A percentile compares a stretch with the other conserved stretches of the same genome.
These are phyloP conservation scores for Clonostachys sp. DNA, from an alignment of 2,329 filamentous ascomycete genomes.

Conservation along the genomic window DNA sequence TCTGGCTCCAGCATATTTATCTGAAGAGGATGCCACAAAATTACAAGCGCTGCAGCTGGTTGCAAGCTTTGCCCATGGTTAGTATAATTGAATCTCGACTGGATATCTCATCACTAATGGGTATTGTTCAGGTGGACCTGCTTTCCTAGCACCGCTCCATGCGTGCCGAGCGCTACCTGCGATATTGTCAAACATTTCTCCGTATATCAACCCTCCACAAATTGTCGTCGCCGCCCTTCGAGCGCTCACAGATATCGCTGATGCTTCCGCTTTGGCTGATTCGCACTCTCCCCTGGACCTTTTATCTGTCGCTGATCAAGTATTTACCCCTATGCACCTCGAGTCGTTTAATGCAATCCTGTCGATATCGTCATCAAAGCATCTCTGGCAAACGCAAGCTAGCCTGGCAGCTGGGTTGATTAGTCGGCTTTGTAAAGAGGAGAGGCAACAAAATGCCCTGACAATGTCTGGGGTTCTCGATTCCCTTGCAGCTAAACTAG, in stretches of 20 bases:
- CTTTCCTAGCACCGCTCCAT: conserved; percentile 72
- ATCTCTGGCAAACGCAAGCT: conserved; percentile 57
- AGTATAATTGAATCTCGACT: conserved; percentile 1
- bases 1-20: conserved; percentile 20
- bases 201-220: conserved; percentile 56
- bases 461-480: conserved; percentile 73
- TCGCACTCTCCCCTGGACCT: conserved; percentile 41
- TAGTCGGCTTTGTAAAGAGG: conserved; percentile 58
- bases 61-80: conserved; percentile 80
- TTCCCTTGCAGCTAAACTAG: conserved; percentile 69
- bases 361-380: conserved; percentile 45
- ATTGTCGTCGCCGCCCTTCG: conserved; percentile 71
- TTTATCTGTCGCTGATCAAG: conserved; percentile 50
- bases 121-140: conserved; percentile 60
- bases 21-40: conserved; percentile 62
- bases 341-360: conserved; percentile 63
- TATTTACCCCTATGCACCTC: conserved; percentile 62
- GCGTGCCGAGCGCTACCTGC: conserved; percentile 62
- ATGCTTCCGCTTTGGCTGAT: conserved; percentile 55
- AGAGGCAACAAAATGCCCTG: conserved; percentile 66
- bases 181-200: conserved; percentile 68
- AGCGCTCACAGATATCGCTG: conserved; percentile 66
- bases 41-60: conserved; percentile 83
- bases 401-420: conserved; percentile 54
- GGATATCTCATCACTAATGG: not conserved